Conservation (phyloP, 176 grass and related monocot species). For the Echinochloa phyllopogon region DNA sequence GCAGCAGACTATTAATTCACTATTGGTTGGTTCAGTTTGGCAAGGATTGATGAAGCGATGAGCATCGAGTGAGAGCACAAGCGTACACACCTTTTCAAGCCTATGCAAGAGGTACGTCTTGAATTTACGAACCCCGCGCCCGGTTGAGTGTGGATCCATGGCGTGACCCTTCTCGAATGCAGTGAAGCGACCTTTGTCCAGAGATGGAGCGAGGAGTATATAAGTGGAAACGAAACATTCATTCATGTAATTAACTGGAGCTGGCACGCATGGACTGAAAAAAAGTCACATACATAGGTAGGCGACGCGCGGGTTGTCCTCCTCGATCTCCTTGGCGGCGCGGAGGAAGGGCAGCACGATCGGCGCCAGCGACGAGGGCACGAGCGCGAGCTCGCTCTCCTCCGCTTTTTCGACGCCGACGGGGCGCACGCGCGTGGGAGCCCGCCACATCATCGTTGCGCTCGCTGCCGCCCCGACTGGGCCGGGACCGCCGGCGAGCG, state of each 20-base stretch:
- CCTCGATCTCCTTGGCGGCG: constrained; percentile 94
- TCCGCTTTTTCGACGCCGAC: constrained; percentile 26
- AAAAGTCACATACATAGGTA: constrained; percentile 77
- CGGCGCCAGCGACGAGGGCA: constrained; percentile 71
- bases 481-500: background rate
- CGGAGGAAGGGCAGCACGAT: constrained; percentile 93
- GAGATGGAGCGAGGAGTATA: background rate
- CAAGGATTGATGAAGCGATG: background rate
- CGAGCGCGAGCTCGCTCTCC: constrained; percentile 73
- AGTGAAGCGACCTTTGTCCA: constrained; percentile 77
- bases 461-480: background rate
- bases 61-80: too few species aligned
- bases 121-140: constrained; percentile 82
- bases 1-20: background rate
- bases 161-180: constrained; percentile 89
- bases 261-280: background rate
- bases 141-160: constrained; percentile 66
- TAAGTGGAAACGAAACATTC: constrained; percentile 1
- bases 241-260: background rate
- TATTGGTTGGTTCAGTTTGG: background rate
- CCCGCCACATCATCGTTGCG: constrained; percentile 25
- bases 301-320: constrained; percentile 70
- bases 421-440: constrained; percentile 38
- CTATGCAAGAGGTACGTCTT: constrained; percentile 94
- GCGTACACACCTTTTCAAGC: constrained; percentile 69